These are phyloP conservation scores for Phialophora verrucosa DNA, from an alignment of 2,329 filamentous ascomycete genomes.

Conservation along the genomic window DNA sequence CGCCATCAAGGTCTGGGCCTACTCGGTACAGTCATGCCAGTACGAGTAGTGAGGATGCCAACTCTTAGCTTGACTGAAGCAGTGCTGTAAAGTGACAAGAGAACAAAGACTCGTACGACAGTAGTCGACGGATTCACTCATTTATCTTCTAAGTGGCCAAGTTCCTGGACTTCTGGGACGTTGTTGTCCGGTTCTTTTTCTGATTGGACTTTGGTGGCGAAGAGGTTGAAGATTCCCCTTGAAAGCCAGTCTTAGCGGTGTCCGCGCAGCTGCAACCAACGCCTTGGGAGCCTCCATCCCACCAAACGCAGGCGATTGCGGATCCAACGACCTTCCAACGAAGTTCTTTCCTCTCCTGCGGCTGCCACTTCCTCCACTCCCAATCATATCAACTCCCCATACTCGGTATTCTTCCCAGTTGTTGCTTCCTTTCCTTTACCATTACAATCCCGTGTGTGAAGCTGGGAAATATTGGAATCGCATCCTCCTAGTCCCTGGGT, in stretches of 20 bases:
- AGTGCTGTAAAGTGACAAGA: too few species aligned
- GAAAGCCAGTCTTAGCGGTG: background rate
- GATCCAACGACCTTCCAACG: conserved; percentile 1
- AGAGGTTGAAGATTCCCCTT: background rate
- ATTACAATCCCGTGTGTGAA: background rate
- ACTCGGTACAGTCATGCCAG: background rate
- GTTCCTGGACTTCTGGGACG: background rate
- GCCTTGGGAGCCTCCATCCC: background rate
- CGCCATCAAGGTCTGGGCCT: background rate
- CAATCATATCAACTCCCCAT: conserved; percentile 1
- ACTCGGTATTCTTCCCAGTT: conserved; percentile 6
- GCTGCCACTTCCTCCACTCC: conserved; percentile 4
- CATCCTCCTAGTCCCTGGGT: background rate
- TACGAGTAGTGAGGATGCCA: background rate
- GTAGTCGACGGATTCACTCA: background rate
- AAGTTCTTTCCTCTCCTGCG: conserved; percentile 13
- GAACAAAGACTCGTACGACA: background rate
- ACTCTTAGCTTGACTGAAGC: background rate
- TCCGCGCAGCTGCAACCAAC: background rate
- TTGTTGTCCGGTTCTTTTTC: background rate
- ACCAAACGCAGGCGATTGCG: conserved; percentile 7
- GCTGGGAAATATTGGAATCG: background rate
- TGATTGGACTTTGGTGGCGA: background rate
- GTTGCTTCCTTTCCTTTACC: conserved; percentile 1
- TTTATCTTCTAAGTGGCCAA: background rate